Conservation (phyloP, 116 monocot genomes). For the Zostera marina region DNA sequence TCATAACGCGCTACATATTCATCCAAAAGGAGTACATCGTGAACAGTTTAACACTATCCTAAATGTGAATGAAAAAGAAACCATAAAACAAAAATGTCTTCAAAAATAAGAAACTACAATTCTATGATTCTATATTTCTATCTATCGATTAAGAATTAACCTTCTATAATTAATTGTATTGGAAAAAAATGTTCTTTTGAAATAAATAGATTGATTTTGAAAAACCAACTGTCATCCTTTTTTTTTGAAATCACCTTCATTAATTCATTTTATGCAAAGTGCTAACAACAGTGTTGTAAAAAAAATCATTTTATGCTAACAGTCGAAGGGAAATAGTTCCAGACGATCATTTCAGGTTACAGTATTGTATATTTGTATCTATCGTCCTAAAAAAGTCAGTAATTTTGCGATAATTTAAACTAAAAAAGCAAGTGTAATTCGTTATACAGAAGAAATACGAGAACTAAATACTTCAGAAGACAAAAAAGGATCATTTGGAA, state of each 20-base stretch:
- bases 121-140: too few species aligned
- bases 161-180: too few species aligned
- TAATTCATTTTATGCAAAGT: too few species aligned
- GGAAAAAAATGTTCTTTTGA: too few species aligned
- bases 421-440: not conserved
- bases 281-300: too few species aligned
- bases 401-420: not conserved
- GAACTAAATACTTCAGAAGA: not conserved
- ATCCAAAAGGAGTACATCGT: slow-evolving; percentile 3
- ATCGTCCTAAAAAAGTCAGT: too few species aligned
- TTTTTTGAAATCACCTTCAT: not conserved
- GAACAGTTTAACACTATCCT: not conserved
- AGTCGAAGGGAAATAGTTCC: too few species aligned
- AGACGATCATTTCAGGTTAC: not conserved
- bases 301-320: too few species aligned
- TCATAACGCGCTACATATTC: slow-evolving; percentile 59
- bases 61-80: too few species aligned
- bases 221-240: not conserved
- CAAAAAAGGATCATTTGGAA: not conserved
- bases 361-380: not conserved
- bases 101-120: too few species aligned
- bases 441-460: not conserved
- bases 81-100: too few species aligned
- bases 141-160: too few species aligned
- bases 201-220: not conserved